Evolutionary conservation across 768 basidiomycete species (phyloP).

Genomic region (Chiua virens): DNA sequence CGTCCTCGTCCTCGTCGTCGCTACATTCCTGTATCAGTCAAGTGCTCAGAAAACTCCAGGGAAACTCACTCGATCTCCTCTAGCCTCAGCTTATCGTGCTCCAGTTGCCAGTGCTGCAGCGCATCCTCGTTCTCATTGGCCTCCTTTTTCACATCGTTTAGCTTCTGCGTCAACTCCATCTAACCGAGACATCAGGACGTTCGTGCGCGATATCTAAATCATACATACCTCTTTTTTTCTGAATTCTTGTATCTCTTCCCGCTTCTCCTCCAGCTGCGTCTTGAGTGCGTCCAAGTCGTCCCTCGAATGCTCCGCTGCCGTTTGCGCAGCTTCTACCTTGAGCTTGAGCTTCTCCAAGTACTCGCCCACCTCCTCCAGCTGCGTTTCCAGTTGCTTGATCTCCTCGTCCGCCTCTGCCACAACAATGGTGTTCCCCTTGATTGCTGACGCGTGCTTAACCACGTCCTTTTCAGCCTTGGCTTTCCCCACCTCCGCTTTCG

Average conservation of each 20-base stretch:
- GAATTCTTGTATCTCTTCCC: constrained; percentile 76
- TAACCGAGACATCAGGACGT: constrained; percentile 30
- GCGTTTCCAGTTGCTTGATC: constrained; percentile 56
- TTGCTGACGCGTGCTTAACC: constrained; percentile 57
- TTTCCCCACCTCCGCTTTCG: constrained; percentile 89
- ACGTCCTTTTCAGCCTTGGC: constrained; percentile 87
- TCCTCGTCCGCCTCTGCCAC: constrained; percentile 69
- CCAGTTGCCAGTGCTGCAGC: constrained; percentile 61
- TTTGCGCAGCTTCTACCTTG: constrained; percentile 76
- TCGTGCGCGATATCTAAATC: neutral
- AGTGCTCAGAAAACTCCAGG: neutral
- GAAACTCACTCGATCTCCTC: constrained; percentile 84
- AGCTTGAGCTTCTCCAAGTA: constrained; percentile 62
- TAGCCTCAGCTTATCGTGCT: constrained; percentile 75
- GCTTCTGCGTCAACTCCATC: constrained; percentile 77
- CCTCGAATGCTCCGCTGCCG: constrained; percentile 74
- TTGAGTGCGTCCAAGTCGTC: constrained; percentile 80
- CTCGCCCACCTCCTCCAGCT: constrained; percentile 54
- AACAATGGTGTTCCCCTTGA: constrained; percentile 52
- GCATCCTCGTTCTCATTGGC: constrained; percentile 51
- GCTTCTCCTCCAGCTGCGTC: constrained; percentile 71
- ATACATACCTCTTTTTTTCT: constrained; percentile 73
- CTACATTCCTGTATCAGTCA: constrained; percentile 10
- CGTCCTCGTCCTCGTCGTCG: constrained; percentile 62
- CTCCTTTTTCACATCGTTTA: constrained; percentile 66